Base-by-base conservation (phyloP, 805 yeast genomes). In the Metschnikowia drakensbergensis region DNA sequence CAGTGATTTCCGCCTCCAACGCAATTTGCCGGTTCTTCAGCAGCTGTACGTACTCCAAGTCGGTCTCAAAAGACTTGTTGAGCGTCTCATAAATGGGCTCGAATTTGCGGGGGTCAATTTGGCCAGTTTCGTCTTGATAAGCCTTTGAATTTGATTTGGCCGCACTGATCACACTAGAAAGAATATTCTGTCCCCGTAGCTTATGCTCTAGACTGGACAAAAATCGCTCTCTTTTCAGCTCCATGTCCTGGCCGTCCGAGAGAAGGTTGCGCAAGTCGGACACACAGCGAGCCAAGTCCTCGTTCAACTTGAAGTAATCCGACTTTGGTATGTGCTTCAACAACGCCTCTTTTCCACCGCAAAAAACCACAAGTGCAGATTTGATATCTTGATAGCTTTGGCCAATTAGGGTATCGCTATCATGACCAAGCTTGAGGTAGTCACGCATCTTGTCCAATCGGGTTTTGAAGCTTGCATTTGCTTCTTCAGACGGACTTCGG, bases 371-470 rank as follows among this genome's bases (percentile, higher is more conserved):
- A 23, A 88, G 55, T 7, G 63, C 59, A 0, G 75, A 71, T 47
- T 74, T 77, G 42, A 86, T 69, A n/a, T 75, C 71, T 1, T 61
- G 54, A 53, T 81, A 79, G 42, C 78, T 77, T 3, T 65, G 61
- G 5, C 63, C 55, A 0, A 88, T 77, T 2, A 76, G 67, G 3
- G 63, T 63, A 63, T 90, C 96, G 6, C 94, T 86, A 3, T 67
- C 59, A 28, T 67, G 64, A 0, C 96, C 94, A 52, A 80, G 81
- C 1, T 58, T 55, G 13, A 86, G 61, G 57, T 82, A 84, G 3
- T 58, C 61, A 30, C 71, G 71, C 60, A 84, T 68, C 22, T 74
- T 74, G 1, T 60, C 58, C 1, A 83, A 59, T 42, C 75, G 75
- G 3, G 64, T 63, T 40, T 65, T 54, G 3, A 77, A 62, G 1